Evolutionary conservation across 2,329 filamentous ascomycete genomes (phyloP), one percentile per base, ranked within the genome.

Genomic region (Cladosporium sp.): DNA sequence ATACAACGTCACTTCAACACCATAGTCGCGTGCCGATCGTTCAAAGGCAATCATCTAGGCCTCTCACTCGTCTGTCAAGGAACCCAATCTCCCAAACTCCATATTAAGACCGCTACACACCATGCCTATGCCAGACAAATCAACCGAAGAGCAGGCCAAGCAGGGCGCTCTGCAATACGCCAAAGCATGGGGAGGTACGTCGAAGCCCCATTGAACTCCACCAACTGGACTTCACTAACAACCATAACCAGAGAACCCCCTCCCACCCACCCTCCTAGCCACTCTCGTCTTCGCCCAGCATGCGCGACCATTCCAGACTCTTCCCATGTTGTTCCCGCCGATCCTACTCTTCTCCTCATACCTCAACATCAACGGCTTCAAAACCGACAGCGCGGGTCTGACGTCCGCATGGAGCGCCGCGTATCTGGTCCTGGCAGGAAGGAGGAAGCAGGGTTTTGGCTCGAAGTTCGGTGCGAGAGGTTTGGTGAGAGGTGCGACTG

Each of bases 321-420:
- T 87, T 0, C 84, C 84, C 3, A 83, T 87, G 77, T 67, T 84
- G 56, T 86, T 87, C 64, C 79, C 83, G 4, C 83, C 83, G 2
- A 70, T 84, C 50, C 73, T 87, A 3, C 74, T 86, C 52, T 84
- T 86, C 69, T 79, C 78, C 45, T 80, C 79, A 51, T 87, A 86
- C 62, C 70, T 86, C 39, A 86, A 86, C 63, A 61, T 86, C 24
- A 75, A 76, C 55, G 75, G 76, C 53, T 85, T 79, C 70, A 79
- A 80, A 62, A 78, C 78, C 43, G 84, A 86, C 60, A 75, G 76
- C 17, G 83, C 83, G 0, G 83, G 83, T 4, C 73, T 84, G 3
- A 82, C 77, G 11, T 80, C 80, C 3, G 81, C 82, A 0, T 84
- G 82, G 80, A 84, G 80, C 37, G 82, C 80, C 0, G 61, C 85